Evolutionary conservation across 805 yeast genomes (phyloP), one percentile per base, ranked within the genome.

Genomic region (Monosporozyma aerobia): DNA sequence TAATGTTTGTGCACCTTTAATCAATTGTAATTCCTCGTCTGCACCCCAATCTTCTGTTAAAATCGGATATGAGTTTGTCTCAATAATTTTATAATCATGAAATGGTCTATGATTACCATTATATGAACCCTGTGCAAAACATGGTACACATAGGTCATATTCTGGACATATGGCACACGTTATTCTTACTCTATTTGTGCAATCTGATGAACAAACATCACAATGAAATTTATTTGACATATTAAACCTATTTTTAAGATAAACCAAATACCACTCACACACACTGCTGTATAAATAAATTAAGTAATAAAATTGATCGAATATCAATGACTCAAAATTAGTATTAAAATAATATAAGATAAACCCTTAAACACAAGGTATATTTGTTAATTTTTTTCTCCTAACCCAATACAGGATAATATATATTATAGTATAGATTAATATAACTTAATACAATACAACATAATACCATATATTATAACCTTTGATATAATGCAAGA

Each of bases 121-220:
- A 23, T 79, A 72, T 14, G 79, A 73, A 13, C 99, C 99, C 53
- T 82, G 79, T 2, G 96, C 84, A 71, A 94, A 94, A 68, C 99
- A 94, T 2, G 96, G 96, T 5, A 95, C 98, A 74, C 99, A 94
- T n/a, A 94, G 73, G 67, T 94, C 99, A 63, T 92, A 94, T 68
- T 92, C 98, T 3, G 81, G 75, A 70, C 99, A 95, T 35, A 82
- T 84, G 0, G 97, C 98, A 74, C 99, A 94, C 50, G 86, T 77
- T 48, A 94, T 83, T 56, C 98, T 77, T 47, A 94, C 94, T 59
- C 97, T 73, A 63, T 90, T 83, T 1, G 98, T 90, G 66, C 97
- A 87, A 68, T 94, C 99, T 1, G 95, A 78, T n/a, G 96, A 84
- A 66, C 99, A 94, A 11, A 89, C 89, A 70, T 94, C 99, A 71